Conservation (phyloP, 768 basidiomycete species). For the Dictyophora rubrovolvata region DNA sequence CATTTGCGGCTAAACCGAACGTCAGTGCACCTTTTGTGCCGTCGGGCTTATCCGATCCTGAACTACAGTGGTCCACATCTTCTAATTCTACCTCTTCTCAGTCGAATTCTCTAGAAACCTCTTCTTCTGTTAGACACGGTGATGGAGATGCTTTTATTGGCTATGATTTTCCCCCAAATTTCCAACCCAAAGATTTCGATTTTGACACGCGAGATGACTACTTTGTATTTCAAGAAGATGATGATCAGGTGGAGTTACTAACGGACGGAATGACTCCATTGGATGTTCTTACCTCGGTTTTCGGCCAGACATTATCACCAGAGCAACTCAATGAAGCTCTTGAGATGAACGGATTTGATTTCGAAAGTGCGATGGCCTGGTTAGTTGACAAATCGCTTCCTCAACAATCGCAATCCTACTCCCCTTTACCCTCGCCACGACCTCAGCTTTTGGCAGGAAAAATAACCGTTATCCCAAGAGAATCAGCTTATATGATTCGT, state of each 20-base stretch:
- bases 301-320: constrained; percentile 81
- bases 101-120: constrained; percentile 8
- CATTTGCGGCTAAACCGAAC: constrained; percentile 50
- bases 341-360: constrained; percentile 80
- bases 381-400: constrained; percentile 68
- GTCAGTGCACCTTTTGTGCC: constrained; percentile 45
- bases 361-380: constrained; percentile 93
- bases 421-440: constrained; percentile 16
- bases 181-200: constrained; percentile 17
- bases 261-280: constrained; percentile 96
- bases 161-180: constrained; percentile 21
- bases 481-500: constrained; percentile 28
- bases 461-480: constrained; percentile 56
- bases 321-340: constrained; percentile 92
- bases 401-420: constrained; percentile 26
- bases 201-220: constrained; percentile 17
- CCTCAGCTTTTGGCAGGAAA: constrained; percentile 58
- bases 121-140: neutral
- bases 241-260: constrained; percentile 33
- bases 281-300: constrained; percentile 90
- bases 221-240: neutral
- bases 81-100: constrained; percentile 31
- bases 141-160: constrained; percentile 36
- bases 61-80: constrained; percentile 37
- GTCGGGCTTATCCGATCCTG: constrained; percentile 40